These are phyloP conservation scores for Solanum clarkiae DNA, from an alignment of 257 asterid species.

Conservation along the genomic window DNA sequence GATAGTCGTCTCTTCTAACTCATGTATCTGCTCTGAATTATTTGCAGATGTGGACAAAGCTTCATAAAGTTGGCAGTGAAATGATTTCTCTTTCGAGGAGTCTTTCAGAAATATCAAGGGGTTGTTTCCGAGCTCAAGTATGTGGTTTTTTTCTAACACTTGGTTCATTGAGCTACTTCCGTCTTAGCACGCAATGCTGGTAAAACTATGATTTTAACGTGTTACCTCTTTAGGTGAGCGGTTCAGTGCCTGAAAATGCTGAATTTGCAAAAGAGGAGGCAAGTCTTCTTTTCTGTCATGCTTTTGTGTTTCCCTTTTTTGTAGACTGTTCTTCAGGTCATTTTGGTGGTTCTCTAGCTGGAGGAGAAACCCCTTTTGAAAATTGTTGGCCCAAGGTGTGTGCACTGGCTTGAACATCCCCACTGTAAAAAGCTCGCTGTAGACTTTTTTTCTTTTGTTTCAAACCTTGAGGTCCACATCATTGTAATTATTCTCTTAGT, in stretches of 20 bases:
- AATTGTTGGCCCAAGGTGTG: background rate
- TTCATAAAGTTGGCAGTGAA: conserved; percentile 51
- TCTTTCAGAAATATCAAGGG: conserved; percentile 45
- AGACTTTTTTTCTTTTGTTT: background rate
- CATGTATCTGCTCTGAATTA: background rate
- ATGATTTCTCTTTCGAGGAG: conserved; percentile 46
- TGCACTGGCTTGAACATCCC: background rate
- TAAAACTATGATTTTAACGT: background rate
- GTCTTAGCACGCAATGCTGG: background rate
- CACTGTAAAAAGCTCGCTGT: background rate
- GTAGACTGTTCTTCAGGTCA: background rate
- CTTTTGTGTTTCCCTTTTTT: background rate
- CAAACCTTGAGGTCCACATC: background rate
- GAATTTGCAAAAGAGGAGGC: background rate
- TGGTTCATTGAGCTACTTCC: background rate
- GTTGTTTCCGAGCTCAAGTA: conserved; percentile 59
- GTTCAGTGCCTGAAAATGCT: background rate
- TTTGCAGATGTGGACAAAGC: conserved; percentile 59
- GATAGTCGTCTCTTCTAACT: background rate
- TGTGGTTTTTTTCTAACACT: conserved; percentile 7
- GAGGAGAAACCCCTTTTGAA: background rate
- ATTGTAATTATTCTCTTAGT: background rate
- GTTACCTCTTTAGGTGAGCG: background rate
- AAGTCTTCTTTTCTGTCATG: background rate
- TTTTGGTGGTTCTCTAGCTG: background rate